Evolutionary conservation across 768 basidiomycete species (phyloP).

Genomic region (Collybia nuda): DNA sequence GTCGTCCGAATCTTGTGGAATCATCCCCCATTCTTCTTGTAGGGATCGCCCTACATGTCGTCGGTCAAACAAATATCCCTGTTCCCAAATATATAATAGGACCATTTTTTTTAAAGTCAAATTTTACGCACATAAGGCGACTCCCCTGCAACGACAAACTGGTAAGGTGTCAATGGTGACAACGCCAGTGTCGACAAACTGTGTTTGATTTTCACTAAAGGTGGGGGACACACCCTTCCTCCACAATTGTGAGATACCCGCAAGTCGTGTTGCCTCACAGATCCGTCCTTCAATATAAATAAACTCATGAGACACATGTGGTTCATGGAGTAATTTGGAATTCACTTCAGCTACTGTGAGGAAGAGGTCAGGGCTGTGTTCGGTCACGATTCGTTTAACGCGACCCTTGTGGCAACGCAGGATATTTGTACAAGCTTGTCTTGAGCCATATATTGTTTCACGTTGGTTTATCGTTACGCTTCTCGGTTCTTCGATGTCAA

Average conservation of each 20-base stretch:
- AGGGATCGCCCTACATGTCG: conserved; percentile 65
- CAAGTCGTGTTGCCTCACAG: conserved; percentile 86
- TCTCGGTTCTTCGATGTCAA: conserved; percentile 58
- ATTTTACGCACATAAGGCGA: conserved; percentile 62
- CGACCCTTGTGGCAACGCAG: conserved; percentile 71
- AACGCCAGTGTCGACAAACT: conserved; percentile 73
- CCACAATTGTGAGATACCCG: conserved; percentile 68
- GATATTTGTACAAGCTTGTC: conserved; percentile 49
- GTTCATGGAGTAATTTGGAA: conserved; percentile 7
- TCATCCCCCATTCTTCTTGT: conserved; percentile 68
- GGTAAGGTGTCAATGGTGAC: conserved; percentile 78
- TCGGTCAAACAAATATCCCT: conserved; percentile 86
- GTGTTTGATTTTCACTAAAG: conserved; percentile 64
- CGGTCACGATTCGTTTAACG: conserved; percentile 78
- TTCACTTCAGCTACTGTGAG: conserved; percentile 77
- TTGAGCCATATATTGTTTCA: conserved; percentile 45
- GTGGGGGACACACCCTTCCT: conserved; percentile 59
- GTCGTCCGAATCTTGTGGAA: conserved; percentile 38
- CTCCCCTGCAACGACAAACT: conserved; percentile 84
- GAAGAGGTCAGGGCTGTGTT: conserved; percentile 76
- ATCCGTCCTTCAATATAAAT: conserved; percentile 60
- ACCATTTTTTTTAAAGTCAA: neutral
- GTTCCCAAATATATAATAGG: conserved; percentile 4
- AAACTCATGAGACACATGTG: neutral
- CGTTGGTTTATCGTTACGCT: conserved; percentile 32